Percentiles rank a stretch among this genome's conserved stretches.
These are phyloP conservation scores for Chaetothyriales sp. DNA, from an alignment of 2,329 filamentous ascomycete species.

Conservation along the genomic window DNA sequence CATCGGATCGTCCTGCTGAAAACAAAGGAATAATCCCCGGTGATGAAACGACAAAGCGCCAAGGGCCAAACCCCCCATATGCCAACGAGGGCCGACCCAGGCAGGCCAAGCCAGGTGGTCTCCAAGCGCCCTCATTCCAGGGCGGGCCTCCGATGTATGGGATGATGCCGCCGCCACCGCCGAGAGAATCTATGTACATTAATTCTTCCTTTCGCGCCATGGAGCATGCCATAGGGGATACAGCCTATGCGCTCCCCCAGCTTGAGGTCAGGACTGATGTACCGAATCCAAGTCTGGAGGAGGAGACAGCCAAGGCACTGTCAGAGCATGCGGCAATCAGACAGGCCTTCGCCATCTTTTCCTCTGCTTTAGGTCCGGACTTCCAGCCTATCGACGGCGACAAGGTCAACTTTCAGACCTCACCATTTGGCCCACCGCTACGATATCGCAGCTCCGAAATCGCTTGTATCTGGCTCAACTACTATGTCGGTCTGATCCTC, in stretches of 20 bases:
- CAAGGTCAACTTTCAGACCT: constrained; percentile 39
- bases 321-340: constrained; percentile 53
- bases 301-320: constrained; percentile 53
- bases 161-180: constrained; percentile 30
- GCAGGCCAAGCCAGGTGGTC: constrained; percentile 9
- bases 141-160: constrained; percentile 33
- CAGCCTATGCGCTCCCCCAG: constrained; percentile 24
- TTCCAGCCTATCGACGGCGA: constrained; percentile 64
- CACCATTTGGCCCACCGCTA: constrained; percentile 69
- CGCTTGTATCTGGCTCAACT: constrained; percentile 73
- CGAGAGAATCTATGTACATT: constrained; percentile 25
- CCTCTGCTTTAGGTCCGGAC: constrained; percentile 50
- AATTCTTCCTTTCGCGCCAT: constrained; percentile 41
- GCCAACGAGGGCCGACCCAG: constrained; percentile 12
- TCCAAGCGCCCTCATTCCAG: neutral
- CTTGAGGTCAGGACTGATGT: constrained; percentile 5
- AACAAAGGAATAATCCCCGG: neutral
- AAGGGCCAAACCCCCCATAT: constrained; percentile 10
- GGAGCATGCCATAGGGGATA: constrained; percentile 25
- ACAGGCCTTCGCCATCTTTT: constrained; percentile 29
- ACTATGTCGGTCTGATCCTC: constrained; percentile 70
- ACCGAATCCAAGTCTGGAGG: constrained; percentile 37
- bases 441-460: constrained; percentile 80
- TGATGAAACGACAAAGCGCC: constrained; percentile 5
- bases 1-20: constrained; percentile 4